phyloP scores from a whole-genome alignment of 2,329 filamentous ascomycete species.

The Coniochaeta sp. region DNA sequence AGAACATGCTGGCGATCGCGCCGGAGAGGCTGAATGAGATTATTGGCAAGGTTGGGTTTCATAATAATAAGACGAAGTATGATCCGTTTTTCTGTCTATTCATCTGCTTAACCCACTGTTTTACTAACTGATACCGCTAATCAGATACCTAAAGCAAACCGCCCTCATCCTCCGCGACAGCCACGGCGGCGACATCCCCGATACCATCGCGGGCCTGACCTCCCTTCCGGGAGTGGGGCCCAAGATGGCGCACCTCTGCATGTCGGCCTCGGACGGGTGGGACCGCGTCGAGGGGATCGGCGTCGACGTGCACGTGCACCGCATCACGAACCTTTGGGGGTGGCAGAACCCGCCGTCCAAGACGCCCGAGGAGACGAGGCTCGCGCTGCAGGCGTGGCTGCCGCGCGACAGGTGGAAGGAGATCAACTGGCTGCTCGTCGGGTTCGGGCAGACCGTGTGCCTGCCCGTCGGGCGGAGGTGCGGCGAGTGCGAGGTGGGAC shows the following conservation, averaged over 20 bases:
- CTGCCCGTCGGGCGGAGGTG: conserved; percentile 73
- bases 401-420: conserved; percentile 82
- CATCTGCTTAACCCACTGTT: not conserved
- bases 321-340: conserved; percentile 89
- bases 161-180: conserved; percentile 66
- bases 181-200: conserved; percentile 70
- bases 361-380: conserved; percentile 74
- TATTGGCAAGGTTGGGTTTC: conserved; percentile 82
- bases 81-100: conserved; percentile 1
- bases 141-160: conserved; percentile 62
- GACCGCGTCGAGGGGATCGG: conserved; percentile 67
- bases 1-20: conserved; percentile 68
- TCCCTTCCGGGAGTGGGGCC: conserved; percentile 81
- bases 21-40: conserved; percentile 60
- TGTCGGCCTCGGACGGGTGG: conserved; percentile 62
- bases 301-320: conserved; percentile 91
- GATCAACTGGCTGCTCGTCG: conserved; percentile 85
- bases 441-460: conserved; percentile 81
- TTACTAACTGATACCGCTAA: not conserved
- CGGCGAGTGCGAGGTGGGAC: conserved; percentile 76
- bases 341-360: conserved; percentile 67
- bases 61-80: conserved; percentile 87
- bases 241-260: conserved; percentile 89
- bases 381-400: conserved; percentile 72
- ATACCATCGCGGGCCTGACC: conserved; percentile 67